A percentile compares a stretch with the other conserved stretches of the same genome.
These are phyloP conservation scores for Hemisphaericaspora subhashii DNA, from an alignment of 1,139 yeast genomes.

Conservation along the genomic window DNA sequence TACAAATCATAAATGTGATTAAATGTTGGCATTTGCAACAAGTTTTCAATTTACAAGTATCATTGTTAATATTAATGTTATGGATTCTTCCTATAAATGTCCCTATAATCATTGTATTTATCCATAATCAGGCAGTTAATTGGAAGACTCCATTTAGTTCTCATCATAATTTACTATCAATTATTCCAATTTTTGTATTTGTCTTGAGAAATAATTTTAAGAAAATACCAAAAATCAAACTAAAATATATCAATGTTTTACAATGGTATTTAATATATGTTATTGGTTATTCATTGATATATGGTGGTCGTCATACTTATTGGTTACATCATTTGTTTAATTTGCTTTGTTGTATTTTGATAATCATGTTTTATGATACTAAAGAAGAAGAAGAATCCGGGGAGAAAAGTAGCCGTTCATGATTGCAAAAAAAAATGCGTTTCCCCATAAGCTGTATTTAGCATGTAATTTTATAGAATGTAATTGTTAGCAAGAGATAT, in stretches of 20 bases:
- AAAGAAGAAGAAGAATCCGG: slow-evolving; percentile 3
- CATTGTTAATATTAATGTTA: slow-evolving; percentile 57
- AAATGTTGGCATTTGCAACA: slow-evolving; percentile 16
- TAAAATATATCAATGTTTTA: slow-evolving; percentile 21
- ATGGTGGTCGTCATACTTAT: slow-evolving; percentile 68
- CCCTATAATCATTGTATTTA: slow-evolving; percentile 68
- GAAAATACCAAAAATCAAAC: slow-evolving; percentile 17
- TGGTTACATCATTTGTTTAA: slow-evolving; percentile 72
- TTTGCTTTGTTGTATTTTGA: slow-evolving; percentile 46
- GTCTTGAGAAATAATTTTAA: slow-evolving; percentile 39
- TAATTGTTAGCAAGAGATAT: no score
- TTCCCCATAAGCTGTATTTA: neutral
- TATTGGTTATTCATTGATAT: slow-evolving; percentile 54
- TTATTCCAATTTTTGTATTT: slow-evolving; percentile 59
- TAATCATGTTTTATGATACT: slow-evolving; percentile 7
- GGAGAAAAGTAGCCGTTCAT: no score
- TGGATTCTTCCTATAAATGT: slow-evolving; percentile 70
- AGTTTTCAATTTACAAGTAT: slow-evolving; percentile 50
- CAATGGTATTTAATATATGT: slow-evolving; percentile 39
- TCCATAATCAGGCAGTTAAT: slow-evolving; percentile 64
- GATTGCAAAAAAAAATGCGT: slow-evolving; percentile 1
- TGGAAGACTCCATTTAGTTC: slow-evolving; percentile 80
- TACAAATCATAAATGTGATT: slow-evolving; percentile 52
- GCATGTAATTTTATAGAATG: no score
- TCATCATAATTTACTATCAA: slow-evolving; percentile 69